Percentiles rank a stretch among this genome's conserved stretches.
Evolutionary conservation across 768 basidiomycete genomes (phyloP).

Genomic region (Astraeus odoratus): DNA sequence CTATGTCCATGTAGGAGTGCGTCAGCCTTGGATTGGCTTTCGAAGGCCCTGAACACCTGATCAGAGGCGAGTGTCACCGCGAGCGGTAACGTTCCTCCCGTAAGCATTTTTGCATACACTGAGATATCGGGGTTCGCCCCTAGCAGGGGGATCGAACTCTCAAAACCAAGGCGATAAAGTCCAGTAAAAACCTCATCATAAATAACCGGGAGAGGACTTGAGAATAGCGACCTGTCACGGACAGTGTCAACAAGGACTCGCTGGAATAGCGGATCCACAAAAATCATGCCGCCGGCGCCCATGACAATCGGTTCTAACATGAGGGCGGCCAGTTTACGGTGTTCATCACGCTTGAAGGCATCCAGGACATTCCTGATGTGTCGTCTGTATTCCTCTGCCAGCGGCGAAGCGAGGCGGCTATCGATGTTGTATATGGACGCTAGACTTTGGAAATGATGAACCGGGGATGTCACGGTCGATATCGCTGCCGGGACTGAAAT

Average conservation of each 20-base stretch:
- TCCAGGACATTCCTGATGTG: slow-evolving; percentile 51
- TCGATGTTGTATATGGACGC: slow-evolving; percentile 65
- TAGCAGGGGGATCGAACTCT: slow-evolving; percentile 57
- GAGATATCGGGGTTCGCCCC: slow-evolving; percentile 80
- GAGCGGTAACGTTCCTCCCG: slow-evolving; percentile 86
- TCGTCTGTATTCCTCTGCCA: slow-evolving; percentile 56
- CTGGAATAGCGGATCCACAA: slow-evolving; percentile 96
- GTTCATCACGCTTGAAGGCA: slow-evolving; percentile 34
- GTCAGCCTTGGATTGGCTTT: slow-evolving; percentile 66
- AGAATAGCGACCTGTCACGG: slow-evolving; percentile 37
- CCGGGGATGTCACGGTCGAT: slow-evolving; percentile 18
- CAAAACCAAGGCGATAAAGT: slow-evolving; percentile 77
- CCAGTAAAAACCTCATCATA: slow-evolving; percentile 97
- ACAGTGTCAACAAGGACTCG: slow-evolving; percentile 78
- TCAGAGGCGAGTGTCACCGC: slow-evolving; percentile 79
- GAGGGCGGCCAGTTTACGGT: slow-evolving; percentile 56
- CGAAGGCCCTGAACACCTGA: slow-evolving; percentile 75
- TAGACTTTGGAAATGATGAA: slow-evolving; percentile 34
- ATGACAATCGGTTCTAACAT: slow-evolving; percentile 89
- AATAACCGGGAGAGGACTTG: slow-evolving; percentile 72
- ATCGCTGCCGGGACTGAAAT: slow-evolving; percentile 51
- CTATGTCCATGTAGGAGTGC: slow-evolving; percentile 93
- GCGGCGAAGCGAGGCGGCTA: slow-evolving; percentile 46
- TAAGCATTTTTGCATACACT: slow-evolving; percentile 89
- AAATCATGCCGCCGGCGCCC: slow-evolving; percentile 96